Evolutionary conservation across 495 filamentous ascomycete species (phyloP).

Genomic region (Annulohypoxylon maeteangense): DNA sequence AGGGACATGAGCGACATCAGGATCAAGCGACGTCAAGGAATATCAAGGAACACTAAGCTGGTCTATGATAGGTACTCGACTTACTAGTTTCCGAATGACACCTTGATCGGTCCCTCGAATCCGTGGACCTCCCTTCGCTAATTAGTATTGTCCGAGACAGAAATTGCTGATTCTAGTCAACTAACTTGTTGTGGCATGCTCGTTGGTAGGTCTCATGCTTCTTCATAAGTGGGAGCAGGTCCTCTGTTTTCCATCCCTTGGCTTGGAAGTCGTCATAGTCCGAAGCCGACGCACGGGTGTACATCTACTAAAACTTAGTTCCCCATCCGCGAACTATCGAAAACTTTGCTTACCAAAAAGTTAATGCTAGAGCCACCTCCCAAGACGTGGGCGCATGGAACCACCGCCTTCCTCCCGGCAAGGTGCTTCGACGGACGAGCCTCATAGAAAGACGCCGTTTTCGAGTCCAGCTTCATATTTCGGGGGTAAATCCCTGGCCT

Average conservation of each 20-base stretch:
- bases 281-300: slow-evolving; percentile 81
- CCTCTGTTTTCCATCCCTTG: slow-evolving; percentile 82
- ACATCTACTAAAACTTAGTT: slow-evolving; percentile 69
- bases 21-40: too few species aligned
- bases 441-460: slow-evolving; percentile 87
- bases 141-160: slow-evolving; percentile 18
- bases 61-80: slow-evolving; percentile 7
- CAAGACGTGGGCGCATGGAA: slow-evolving; percentile 81
- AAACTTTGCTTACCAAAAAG: slow-evolving; percentile 69
- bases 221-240: slow-evolving; percentile 81
- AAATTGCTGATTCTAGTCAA: not conserved
- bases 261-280: slow-evolving; percentile 89
- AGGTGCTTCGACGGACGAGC: slow-evolving; percentile 79
- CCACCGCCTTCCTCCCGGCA: slow-evolving; percentile 75
- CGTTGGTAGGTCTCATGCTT: slow-evolving; percentile 88
- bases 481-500: slow-evolving; percentile 80
- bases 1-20: too few species aligned
- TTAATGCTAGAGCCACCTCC: slow-evolving; percentile 85
- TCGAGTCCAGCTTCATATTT: slow-evolving; percentile 86
- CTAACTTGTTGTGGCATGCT: slow-evolving; percentile 71
- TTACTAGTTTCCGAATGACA: slow-evolving; percentile 80
- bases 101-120: slow-evolving; percentile 85
- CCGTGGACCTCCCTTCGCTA: slow-evolving; percentile 71
- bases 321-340: not conserved
- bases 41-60: too few species aligned